phyloP scores from a whole-genome alignment of 495 filamentous ascomycete species.

The Xylaria cubensis region DNA sequence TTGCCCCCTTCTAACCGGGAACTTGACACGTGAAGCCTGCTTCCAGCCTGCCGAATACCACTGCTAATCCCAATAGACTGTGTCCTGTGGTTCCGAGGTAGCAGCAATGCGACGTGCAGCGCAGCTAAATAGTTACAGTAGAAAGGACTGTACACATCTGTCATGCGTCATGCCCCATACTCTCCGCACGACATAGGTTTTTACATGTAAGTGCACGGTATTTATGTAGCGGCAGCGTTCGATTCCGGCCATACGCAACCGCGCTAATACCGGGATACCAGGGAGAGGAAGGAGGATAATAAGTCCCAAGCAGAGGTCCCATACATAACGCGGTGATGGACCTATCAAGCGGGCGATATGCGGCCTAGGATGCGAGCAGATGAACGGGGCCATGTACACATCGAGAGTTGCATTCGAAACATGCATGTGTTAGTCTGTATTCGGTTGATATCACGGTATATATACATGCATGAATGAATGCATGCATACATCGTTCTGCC shows the following conservation, averaged over 20 bases:
- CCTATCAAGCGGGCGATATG: conserved; percentile 16
- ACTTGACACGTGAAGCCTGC: conserved; percentile 14
- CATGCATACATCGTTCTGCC: conserved; percentile 21
- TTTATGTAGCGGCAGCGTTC: conserved; percentile 9
- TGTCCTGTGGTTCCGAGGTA: not conserved
- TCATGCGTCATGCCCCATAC: not conserved
- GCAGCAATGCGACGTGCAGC: conserved; percentile 20
- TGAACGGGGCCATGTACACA: conserved; percentile 3
- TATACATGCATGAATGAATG: conserved; percentile 16
- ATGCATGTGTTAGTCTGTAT: conserved; percentile 49
- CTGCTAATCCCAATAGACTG: not conserved
- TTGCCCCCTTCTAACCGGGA: not conserved
- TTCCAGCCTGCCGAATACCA: not conserved
- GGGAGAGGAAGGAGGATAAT: conserved; percentile 19
- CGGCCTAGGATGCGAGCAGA: not conserved
- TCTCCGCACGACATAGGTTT: conserved; percentile 4
- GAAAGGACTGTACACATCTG: not conserved
- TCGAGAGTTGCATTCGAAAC: conserved; percentile 5
- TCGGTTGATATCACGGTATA: conserved; percentile 41
- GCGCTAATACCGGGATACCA: conserved; percentile 17
- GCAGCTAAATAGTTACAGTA: conserved; percentile 17
- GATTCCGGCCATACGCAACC: conserved; percentile 21
- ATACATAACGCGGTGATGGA: not conserved
- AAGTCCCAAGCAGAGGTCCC: conserved; percentile 17
- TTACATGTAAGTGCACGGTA: conserved; percentile 22